These are phyloP conservation scores for Trametes coccinea DNA, from an alignment of 768 basidiomycete genomes.

Conservation along the genomic window DNA sequence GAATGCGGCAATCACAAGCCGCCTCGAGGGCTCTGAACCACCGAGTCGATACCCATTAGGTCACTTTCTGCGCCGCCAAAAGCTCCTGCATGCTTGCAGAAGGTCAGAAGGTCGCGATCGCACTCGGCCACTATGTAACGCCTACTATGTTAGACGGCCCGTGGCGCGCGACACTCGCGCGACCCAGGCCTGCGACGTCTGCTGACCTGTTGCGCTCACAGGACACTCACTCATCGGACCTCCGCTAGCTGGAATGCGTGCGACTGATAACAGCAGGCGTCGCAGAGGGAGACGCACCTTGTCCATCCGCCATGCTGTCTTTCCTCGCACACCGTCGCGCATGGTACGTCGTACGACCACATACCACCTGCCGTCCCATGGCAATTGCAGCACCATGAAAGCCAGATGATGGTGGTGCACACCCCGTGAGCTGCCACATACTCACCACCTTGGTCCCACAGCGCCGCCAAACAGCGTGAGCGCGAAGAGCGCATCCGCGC, in stretches of 20 bases:
- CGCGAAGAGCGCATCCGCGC: constrained; percentile 28
- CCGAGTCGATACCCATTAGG: no score
- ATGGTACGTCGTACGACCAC: constrained; percentile 23
- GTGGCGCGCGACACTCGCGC: no score
- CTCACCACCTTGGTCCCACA: not conserved
- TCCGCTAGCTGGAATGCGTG: not conserved
- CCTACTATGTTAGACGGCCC: no score
- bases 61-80: no score
- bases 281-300: not conserved
- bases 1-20: no score
- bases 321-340: constrained; percentile 28
- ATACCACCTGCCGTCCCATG: not conserved
- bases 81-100: no score
- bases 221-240: not conserved
- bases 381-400: no score
- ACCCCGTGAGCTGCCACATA: not conserved
- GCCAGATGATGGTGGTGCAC: not conserved
- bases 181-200: no score
- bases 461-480: constrained; percentile 28
- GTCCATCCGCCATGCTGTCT: constrained; percentile 19
- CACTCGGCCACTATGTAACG: no score
- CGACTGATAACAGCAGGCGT: not conserved
- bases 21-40: no score
- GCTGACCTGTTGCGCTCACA: no score
- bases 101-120: no score